Percentiles rank a stretch among this genome's conserved stretches.
Evolutionary conservation across 352 stramenopile species (phyloP).

Genomic region (Phytophthora colocasiae): DNA sequence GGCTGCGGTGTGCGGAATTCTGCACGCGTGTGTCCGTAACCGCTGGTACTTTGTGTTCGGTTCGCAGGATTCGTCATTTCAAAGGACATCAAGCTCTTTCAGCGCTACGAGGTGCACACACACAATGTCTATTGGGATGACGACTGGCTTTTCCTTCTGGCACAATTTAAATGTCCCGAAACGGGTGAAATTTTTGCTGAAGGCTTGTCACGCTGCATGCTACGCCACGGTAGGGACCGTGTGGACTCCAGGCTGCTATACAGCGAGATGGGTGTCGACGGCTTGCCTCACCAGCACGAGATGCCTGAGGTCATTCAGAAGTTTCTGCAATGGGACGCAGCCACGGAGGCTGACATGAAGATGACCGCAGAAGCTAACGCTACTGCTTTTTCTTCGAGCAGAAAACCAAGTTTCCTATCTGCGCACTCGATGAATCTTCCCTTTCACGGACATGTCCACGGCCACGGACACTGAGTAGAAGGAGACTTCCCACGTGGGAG

Average conservation of each 20-base stretch:
- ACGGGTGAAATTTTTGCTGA: constrained; percentile 70
- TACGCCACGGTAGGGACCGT: constrained; percentile 59
- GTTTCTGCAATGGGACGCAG: constrained; percentile 68
- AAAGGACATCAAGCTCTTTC: constrained; percentile 59
- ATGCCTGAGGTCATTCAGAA: constrained; percentile 57
- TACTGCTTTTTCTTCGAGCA: constrained; percentile 31
- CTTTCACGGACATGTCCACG: constrained; percentile 36
- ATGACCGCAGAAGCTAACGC: constrained; percentile 43
- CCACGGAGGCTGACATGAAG: constrained; percentile 68
- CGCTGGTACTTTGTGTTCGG: constrained; percentile 78
- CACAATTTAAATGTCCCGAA: constrained; percentile 75
- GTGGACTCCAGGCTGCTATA: constrained; percentile 63
- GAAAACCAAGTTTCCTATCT: constrained; percentile 49
- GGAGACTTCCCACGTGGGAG: constrained; percentile 6
- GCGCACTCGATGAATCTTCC: constrained; percentile 77
- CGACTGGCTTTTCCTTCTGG: constrained; percentile 73
- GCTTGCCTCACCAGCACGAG: constrained; percentile 45
- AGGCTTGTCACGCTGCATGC: constrained; percentile 65
- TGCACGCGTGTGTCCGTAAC: constrained; percentile 61
- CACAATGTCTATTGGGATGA: constrained; percentile 79
- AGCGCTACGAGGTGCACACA: constrained; percentile 72
- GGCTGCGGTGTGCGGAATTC: constrained; percentile 65
- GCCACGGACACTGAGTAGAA: constrained; percentile 15
- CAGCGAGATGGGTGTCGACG: constrained; percentile 58
- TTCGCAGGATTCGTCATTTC: constrained; percentile 72